phyloP scores from a whole-genome alignment of 192 early-diverging fungal species.

The Coemansia reversa region DNA sequence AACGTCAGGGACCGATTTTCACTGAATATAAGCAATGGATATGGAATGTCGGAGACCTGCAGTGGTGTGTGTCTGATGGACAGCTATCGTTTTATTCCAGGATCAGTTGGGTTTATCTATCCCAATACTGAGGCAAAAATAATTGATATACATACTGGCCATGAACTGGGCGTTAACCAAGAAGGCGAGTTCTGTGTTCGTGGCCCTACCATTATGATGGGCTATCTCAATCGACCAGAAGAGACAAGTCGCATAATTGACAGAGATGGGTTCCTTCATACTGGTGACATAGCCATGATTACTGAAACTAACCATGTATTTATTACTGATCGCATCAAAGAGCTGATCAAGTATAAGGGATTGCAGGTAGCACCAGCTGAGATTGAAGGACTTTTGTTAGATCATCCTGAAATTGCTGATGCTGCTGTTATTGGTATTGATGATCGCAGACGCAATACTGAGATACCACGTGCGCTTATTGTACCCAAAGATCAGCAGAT shows the following conservation, averaged over 20 bases:
- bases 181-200: constrained; percentile 85
- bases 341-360: constrained; percentile 92
- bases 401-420: constrained; percentile 66
- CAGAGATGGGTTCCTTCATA: constrained; percentile 76
- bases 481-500: constrained; percentile 34
- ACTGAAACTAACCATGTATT: constrained; percentile 64
- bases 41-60: constrained; percentile 62
- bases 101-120: constrained; percentile 69
- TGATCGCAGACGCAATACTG: constrained; percentile 58
- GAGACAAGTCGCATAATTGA: constrained; percentile 72
- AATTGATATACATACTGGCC: constrained; percentile 67
- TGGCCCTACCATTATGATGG: constrained; percentile 82
- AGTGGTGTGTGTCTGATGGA: constrained; percentile 27
- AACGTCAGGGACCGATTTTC: constrained; percentile 42
- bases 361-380: constrained; percentile 81
- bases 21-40: constrained; percentile 49
- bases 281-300: constrained; percentile 74
- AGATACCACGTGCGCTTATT: constrained; percentile 76
- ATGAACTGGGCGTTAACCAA: constrained; percentile 51
- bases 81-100: constrained; percentile 23
- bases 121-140: constrained; percentile 73
- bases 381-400: constrained; percentile 70
- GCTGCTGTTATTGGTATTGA: constrained; percentile 67
- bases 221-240: constrained; percentile 78
- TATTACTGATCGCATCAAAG: constrained; percentile 76